Percentiles rank a stretch among this genome's conserved stretches.
phyloP scores from a whole-genome alignment of 2,329 filamentous ascomycete genomes.

The Fusarium kyushuense region DNA sequence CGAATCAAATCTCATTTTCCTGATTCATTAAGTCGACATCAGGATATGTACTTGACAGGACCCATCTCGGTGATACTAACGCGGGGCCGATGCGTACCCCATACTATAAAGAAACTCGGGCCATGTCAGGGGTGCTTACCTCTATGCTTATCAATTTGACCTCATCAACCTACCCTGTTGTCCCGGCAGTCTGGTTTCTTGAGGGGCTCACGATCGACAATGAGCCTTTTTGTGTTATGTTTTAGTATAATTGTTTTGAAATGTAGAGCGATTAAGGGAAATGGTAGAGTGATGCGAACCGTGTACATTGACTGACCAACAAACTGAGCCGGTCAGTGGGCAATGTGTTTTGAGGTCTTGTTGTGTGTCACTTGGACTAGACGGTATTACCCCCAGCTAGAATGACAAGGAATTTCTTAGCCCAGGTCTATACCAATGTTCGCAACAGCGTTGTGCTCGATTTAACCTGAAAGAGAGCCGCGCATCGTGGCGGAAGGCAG shows the following conservation, averaged over 20 bases:
- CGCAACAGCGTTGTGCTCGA: conserved; percentile 4
- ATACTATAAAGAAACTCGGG: background rate
- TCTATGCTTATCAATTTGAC: background rate
- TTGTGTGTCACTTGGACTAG: conserved; percentile 1
- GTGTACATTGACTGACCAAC: background rate
- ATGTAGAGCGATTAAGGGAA: background rate
- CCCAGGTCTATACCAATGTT: conserved; percentile 4
- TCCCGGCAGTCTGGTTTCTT: conserved; percentile 1
- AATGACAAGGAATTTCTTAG: background rate
- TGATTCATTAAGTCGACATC: conserved; percentile 13
- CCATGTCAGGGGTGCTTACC: background rate
- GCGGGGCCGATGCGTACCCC: conserved; percentile 1
- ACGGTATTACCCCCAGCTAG: background rate
- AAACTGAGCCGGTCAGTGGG: background rate
- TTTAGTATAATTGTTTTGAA: background rate
- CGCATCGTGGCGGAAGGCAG: conserved; percentile 11
- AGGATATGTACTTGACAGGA: conserved; percentile 7
- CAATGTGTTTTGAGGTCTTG: background rate
- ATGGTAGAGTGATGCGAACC: background rate
- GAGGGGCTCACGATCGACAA: background rate
- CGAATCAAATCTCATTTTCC: conserved; percentile 7
- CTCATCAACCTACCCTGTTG: background rate
- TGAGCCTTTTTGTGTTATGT: background rate
- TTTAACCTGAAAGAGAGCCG: conserved; percentile 14
- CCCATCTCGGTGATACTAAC: conserved; percentile 16